Evolutionary conservation across 768 basidiomycete species (phyloP), one percentile per base, ranked within the genome.

Genomic region (Lactarius tabidus): DNA sequence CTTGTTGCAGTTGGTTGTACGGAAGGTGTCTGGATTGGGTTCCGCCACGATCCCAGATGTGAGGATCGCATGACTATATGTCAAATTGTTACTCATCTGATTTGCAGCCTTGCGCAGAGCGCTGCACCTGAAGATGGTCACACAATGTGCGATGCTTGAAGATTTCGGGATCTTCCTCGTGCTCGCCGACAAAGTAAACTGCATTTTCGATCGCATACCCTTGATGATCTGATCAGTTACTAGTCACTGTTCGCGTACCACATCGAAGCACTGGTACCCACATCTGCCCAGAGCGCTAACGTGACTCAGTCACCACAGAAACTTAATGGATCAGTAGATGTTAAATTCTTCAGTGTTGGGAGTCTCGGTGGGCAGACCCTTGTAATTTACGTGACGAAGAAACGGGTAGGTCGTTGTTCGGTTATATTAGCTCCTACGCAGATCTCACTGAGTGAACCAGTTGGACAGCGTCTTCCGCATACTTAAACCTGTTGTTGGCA

Each of bases 21-120:
- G 0, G 94, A 97, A 72, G 97, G 97, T 35, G 91, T 97, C 23
- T 97, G 93, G 91, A 95, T n/a, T n/a, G n/a, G n/a, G n/a, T n/a
- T n/a, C n/a, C n/a, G n/a, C n/a, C n/a, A n/a, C n/a, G n/a, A n/a
- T n/a, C n/a, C n/a, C n/a, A n/a, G n/a, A n/a, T n/a, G n/a, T n/a
- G n/a, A n/a, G n/a, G n/a, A n/a, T n/a, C n/a, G n/a, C n/a, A n/a
- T n/a, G n/a, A n/a, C n/a, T n/a, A n/a, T n/a, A n/a, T n/a, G n/a
- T n/a, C n/a, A n/a, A n/a, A n/a, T n/a, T n/a, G n/a, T n/a, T n/a
- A n/a, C n/a, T n/a, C n/a, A n/a, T n/a, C n/a, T n/a, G n/a, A n/a
- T n/a, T n/a, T n/a, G n/a, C n/a, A n/a, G n/a, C n/a, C n/a, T n/a
- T n/a, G n/a, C n/a, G n/a, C n/a, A n/a, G n/a, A n/a, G n/a, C n/a